Conservation (phyloP, 352 stramenopile genomes). For the Phytopythium boreale region DNA sequence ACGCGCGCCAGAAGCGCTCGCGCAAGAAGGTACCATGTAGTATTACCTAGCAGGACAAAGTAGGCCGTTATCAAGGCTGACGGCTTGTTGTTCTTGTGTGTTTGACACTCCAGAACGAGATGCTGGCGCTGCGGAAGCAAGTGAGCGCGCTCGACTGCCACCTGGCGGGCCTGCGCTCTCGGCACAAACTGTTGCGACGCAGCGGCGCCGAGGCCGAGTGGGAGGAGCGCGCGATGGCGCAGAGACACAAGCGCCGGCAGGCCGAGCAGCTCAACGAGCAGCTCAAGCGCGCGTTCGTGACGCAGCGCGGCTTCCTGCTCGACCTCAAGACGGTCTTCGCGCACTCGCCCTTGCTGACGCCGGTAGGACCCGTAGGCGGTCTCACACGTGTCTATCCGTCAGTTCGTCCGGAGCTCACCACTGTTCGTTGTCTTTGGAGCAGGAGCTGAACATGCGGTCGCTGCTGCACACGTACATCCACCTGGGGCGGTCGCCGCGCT, state of each 20-base stretch:
- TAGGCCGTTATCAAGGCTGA: not conserved
- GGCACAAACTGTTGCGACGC: conserved; percentile 27
- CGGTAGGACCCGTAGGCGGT: not conserved
- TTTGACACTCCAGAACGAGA: conserved; percentile 25
- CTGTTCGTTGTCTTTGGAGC: too few species aligned
- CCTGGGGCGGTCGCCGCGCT: conserved; percentile 20
- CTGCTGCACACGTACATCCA: conserved; percentile 52
- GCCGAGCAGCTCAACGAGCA: conserved; percentile 31
- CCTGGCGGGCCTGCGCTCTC: conserved; percentile 26
- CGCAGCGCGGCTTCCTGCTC: conserved; percentile 4
- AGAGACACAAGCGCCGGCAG: conserved; percentile 41
- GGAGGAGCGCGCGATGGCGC: conserved; percentile 34
- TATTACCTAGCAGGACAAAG: not conserved
- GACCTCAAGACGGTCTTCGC: conserved; percentile 5
- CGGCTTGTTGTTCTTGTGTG: not conserved
- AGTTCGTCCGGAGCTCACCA: too few species aligned
- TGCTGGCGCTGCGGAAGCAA: conserved; percentile 27
- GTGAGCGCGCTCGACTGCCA: conserved; percentile 21
- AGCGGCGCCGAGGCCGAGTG: conserved; percentile 25
- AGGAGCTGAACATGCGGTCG: conserved; percentile 6
- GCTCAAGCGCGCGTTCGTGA: conserved; percentile 36
- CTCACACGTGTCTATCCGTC: too few species aligned
- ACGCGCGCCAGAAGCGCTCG: conserved; percentile 41
- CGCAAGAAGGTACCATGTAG: conserved; percentile 40
- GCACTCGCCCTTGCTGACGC: not conserved